Conservation (phyloP, 192 early-diverging fungal species). For the Mortierella hygrophila region DNA sequence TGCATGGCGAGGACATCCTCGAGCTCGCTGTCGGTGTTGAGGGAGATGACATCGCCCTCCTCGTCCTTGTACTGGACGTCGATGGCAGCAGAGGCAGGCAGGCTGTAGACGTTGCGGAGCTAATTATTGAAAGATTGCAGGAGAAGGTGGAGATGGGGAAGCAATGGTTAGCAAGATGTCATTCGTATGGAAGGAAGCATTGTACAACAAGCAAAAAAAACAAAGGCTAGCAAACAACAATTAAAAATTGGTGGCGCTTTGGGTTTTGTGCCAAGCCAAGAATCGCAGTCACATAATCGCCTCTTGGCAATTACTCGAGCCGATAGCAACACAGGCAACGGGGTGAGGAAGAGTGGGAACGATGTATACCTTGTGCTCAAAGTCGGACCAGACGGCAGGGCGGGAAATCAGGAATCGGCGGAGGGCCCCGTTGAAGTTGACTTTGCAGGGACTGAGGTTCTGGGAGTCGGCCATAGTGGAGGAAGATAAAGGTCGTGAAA, state of each 20-base stretch:
- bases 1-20: slow-evolving; percentile 52
- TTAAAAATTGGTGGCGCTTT: not conserved
- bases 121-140: slow-evolving; percentile 7
- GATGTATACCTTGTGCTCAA: slow-evolving; percentile 45
- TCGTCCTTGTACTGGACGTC: slow-evolving; percentile 53
- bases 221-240: not conserved
- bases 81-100: slow-evolving; percentile 5
- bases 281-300: slow-evolving; percentile 7
- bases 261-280: not conserved
- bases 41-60: slow-evolving; percentile 49
- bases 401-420: slow-evolving; percentile 49
- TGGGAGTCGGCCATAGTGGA: slow-evolving; percentile 32
- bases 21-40: slow-evolving; percentile 46
- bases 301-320: not conserved
- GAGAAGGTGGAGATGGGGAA: not conserved
- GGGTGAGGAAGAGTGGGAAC: not conserved
- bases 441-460: slow-evolving; percentile 54
- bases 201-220: not conserved
- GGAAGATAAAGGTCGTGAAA: not conserved
- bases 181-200: not conserved
- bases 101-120: slow-evolving; percentile 34
- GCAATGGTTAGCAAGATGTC: not conserved
- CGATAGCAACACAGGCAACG: no score
- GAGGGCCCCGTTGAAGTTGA: slow-evolving; percentile 40
- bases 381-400: slow-evolving; percentile 46